Conservation (phyloP, 2,329 filamentous ascomycete genomes). For the Amphichorda felina region DNA sequence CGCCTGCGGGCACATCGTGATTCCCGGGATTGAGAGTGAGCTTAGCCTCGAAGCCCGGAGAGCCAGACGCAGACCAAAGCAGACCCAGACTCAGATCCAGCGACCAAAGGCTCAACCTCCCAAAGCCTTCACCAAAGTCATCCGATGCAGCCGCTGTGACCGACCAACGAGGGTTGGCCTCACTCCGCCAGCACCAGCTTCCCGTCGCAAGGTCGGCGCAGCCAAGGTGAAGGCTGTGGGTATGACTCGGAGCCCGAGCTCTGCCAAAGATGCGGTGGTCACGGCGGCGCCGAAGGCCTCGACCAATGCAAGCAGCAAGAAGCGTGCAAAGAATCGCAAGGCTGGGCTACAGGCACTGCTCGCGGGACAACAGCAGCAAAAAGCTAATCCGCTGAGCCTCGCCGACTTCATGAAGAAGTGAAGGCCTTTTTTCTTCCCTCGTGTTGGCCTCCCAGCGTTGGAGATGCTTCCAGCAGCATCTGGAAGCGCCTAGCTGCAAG, state of each 20-base stretch:
- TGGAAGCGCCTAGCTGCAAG: slow-evolving; percentile 1
- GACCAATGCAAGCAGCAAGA: slow-evolving; percentile 49
- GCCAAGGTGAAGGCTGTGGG: slow-evolving; percentile 3
- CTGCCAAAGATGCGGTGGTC: not conserved
- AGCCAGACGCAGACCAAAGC: slow-evolving; percentile 1
- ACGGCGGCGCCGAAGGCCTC: slow-evolving; percentile 16
- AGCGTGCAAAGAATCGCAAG: slow-evolving; percentile 53
- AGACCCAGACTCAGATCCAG: slow-evolving; percentile 1
- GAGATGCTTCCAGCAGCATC: slow-evolving; percentile 1
- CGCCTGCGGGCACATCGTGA: slow-evolving; percentile 49
- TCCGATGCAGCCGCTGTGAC: slow-evolving; percentile 33
- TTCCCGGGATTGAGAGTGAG: slow-evolving; percentile 33
- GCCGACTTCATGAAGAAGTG: slow-evolving; percentile 38
- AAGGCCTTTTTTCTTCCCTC: not conserved
- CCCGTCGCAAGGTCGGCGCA: slow-evolving; percentile 7
- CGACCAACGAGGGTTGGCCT: slow-evolving; percentile 28
- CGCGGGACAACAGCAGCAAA: slow-evolving; percentile 34
- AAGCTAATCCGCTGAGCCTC: slow-evolving; percentile 34
- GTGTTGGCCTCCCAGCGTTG: too few relatives aligned
- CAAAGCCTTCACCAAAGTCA: slow-evolving; percentile 19
- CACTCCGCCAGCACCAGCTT: slow-evolving; percentile 20
- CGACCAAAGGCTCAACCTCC: not conserved
- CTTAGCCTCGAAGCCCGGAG: slow-evolving; percentile 23
- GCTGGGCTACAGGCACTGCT: slow-evolving; percentile 54
- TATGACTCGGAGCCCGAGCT: not conserved